Evolutionary conservation across 371 early-diverging fungal species (phyloP).

Genomic region (Mucor ambiguus): DNA sequence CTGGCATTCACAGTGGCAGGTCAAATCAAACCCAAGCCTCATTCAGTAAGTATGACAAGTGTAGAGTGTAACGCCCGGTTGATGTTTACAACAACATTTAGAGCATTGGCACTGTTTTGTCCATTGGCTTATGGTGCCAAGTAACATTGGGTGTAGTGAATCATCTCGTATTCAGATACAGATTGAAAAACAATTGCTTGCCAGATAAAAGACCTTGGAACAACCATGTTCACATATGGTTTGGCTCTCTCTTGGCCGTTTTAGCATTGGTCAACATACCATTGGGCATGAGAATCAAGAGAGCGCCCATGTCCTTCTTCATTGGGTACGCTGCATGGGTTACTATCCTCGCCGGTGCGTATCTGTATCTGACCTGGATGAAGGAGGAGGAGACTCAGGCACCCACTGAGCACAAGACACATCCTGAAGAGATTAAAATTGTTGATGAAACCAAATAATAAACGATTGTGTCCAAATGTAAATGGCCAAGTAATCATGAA

Average conservation of each 20-base stretch:
- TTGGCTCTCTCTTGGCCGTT: slow-evolving; percentile 27
- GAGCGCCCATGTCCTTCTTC: slow-evolving; percentile 14
- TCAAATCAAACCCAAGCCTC: slow-evolving; percentile 24
- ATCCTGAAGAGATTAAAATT: not conserved
- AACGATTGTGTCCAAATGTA: not conserved
- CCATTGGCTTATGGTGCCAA: slow-evolving; percentile 33
- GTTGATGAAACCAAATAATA: not conserved
- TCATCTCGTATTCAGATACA: slow-evolving; percentile 32
- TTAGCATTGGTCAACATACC: slow-evolving; percentile 36
- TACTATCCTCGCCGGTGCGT: slow-evolving; percentile 2
- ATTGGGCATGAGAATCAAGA: slow-evolving; percentile 36
- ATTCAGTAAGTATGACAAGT: slow-evolving; percentile 26
- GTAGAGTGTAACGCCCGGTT: not conserved
- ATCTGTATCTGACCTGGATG: slow-evolving; percentile 25
- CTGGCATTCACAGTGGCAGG: slow-evolving; percentile 27
- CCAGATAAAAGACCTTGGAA: slow-evolving; percentile 32
- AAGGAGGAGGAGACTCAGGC: slow-evolving; percentile 2
- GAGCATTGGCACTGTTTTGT: slow-evolving; percentile 33
- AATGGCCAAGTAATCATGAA: slow-evolving; percentile 1
- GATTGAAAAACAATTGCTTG: slow-evolving; percentile 18
- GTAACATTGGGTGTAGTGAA: slow-evolving; percentile 32
- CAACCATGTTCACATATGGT: slow-evolving; percentile 37
- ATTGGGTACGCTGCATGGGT: slow-evolving; percentile 32
- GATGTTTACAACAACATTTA: not conserved
- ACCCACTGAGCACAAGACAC: not conserved